Percentiles rank a stretch among this genome's conserved stretches.
Conservation (phyloP, 139 green algal genomes). For the Picochlorum sp. region DNA sequence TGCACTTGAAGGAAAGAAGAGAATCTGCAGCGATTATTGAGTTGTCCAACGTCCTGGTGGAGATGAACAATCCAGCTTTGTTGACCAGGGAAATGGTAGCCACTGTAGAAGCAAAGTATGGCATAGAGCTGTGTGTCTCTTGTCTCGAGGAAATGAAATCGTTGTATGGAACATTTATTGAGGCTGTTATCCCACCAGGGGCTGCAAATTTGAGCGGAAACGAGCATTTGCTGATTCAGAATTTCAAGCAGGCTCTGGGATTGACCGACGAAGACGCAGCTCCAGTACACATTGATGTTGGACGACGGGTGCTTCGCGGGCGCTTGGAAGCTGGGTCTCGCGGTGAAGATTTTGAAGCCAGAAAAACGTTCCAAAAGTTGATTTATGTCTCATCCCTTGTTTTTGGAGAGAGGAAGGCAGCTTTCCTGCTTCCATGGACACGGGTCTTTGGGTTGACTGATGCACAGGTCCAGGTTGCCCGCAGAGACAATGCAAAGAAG, state of each 20-base stretch:
- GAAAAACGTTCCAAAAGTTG: constrained; percentile 88
- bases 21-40: constrained; percentile 52
- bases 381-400: constrained; percentile 87
- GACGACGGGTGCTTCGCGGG: constrained; percentile 60
- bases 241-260: constrained; percentile 81
- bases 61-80: constrained; percentile 39
- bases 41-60: constrained; percentile 68
- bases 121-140: constrained; percentile 44
- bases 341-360: constrained; percentile 52
- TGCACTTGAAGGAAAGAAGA: constrained; percentile 48
- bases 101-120: constrained; percentile 60
- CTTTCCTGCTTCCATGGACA: constrained; percentile 89
- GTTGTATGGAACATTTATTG: constrained; percentile 81
- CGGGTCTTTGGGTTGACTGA: constrained; percentile 86
- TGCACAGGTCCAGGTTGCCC: constrained; percentile 70
- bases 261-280: constrained; percentile 86
- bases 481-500: constrained; percentile 67
- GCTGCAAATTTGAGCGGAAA: constrained; percentile 52
- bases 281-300: constrained; percentile 87
- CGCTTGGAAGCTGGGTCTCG: constrained; percentile 52
- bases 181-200: constrained; percentile 64
- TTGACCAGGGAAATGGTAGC: constrained; percentile 39
- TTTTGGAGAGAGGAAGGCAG: constrained; percentile 75
- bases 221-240: constrained; percentile 16
- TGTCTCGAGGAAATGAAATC: constrained; percentile 54